These are phyloP conservation scores for Parietaria judaica DNA, from an alignment of 306 rosid species.

Conservation along the genomic window DNA sequence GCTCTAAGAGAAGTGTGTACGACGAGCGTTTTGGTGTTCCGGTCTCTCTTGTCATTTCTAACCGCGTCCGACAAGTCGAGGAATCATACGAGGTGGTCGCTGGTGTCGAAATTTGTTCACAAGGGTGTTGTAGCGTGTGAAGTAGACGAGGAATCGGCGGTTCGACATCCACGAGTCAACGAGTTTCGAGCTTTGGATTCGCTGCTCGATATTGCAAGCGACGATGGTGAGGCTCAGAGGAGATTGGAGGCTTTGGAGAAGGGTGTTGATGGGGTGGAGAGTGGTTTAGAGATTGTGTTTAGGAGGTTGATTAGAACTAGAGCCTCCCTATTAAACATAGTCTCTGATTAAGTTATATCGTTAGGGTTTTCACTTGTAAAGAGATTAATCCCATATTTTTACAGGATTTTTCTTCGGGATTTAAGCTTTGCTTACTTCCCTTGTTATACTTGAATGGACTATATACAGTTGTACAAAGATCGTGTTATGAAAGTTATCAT, in stretches of 20 bases:
- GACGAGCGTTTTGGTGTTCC: slow-evolving; percentile 21
- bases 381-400: slow-evolving; percentile 28
- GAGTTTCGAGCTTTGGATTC: slow-evolving; percentile 41
- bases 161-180: slow-evolving; percentile 11
- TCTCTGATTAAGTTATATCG: slow-evolving; percentile 4
- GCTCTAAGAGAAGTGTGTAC: slow-evolving; percentile 25
- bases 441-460: not conserved
- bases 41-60: slow-evolving; percentile 25
- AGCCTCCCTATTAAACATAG: slow-evolving; percentile 47
- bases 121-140: slow-evolving; percentile 31
- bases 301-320: slow-evolving; percentile 55
- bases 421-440: not conserved
- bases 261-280: slow-evolving; percentile 44
- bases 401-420: slow-evolving; percentile 28
- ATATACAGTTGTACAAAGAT: slow-evolving; percentile 8
- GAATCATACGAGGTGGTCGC: slow-evolving; percentile 23
- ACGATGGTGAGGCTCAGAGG: slow-evolving; percentile 18
- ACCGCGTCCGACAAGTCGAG: slow-evolving; percentile 24
- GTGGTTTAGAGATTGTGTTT: slow-evolving; percentile 40
- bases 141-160: slow-evolving; percentile 27
- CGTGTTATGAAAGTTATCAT: no score
- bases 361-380: not conserved
- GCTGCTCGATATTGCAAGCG: slow-evolving; percentile 15
- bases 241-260: slow-evolving; percentile 44
- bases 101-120: slow-evolving; percentile 41